Evolutionary conservation across 768 basidiomycete genomes (phyloP), one percentile per base, ranked within the genome.

Genomic region (Boletus sp.): DNA sequence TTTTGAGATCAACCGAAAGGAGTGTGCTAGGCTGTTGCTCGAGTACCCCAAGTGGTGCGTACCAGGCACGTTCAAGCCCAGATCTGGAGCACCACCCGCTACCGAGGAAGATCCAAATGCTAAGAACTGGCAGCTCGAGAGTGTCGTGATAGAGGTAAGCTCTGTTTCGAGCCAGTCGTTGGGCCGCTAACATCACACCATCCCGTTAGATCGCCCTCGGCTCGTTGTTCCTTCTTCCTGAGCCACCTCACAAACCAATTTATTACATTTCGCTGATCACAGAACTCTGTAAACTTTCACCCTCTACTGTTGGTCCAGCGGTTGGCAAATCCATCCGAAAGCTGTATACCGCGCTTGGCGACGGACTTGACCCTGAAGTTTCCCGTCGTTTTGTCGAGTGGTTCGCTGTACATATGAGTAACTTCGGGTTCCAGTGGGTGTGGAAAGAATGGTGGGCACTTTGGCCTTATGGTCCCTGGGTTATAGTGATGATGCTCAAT

Each of bases 341-440:
- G 67, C 70, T 98, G 7, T 99, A 95, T 63, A 74, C 73, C 14
- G 70, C 80, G 9, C 77, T 98, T n/a, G 84, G 87, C 0, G 88
- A 91, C 37, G 93, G 91, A 0, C 75, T 98, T 30, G 96, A 98
- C 58, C 83, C 90, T 8, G 95, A 96, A 56, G 75, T 91, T 48
- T 77, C 86, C 2, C 81, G 87, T 45, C 78, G 92, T 30, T 90
- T 94, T 54, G 85, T 90, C 0, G 94, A 98, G 56, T 99, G 97
- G 97, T 97, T 98, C 62, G 81, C 92, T 2, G 79, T 90, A 2
- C 97, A 99, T 64, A 88, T 99, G 85, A 95, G 92, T 60, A 99
- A 99, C 73, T 99, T 98, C 69, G 88, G 87, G 25, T 99, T 98
- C 73, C 85, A 88, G 64, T 98, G 97, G 97, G 93, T 97, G 14